Conservation (phyloP, 1,284 basidiomycete species). For the Ceratobasidium sp. region DNA sequence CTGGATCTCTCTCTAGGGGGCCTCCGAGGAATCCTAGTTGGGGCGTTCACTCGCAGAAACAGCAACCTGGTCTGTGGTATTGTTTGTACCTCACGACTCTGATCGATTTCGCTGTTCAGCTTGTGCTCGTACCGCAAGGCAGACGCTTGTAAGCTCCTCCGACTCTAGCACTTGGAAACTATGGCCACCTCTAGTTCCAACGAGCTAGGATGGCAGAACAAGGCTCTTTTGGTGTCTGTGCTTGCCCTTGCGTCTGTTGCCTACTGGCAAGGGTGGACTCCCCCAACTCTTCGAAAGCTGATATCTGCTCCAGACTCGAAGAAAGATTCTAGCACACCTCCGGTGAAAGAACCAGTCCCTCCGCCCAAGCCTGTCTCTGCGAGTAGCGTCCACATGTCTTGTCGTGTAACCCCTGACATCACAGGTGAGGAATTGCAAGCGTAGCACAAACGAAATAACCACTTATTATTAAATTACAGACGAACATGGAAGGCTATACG, state of each 20-base stretch:
- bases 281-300: conserved; percentile 21
- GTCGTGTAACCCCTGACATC: conserved; percentile 48
- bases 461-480: conserved; percentile 44
- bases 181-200: conserved; percentile 15
- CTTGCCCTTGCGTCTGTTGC: conserved; percentile 17
- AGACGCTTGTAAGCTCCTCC: too few species aligned
- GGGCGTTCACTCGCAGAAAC: background rate
- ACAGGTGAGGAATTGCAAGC: conserved; percentile 30
- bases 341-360: conserved; percentile 1
- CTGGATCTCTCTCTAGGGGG: background rate
- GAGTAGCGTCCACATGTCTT: conserved; percentile 41
- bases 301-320: background rate
- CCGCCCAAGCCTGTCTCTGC: conserved; percentile 36
- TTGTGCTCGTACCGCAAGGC: background rate
- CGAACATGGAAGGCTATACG: conserved; percentile 53
- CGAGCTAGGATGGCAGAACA: conserved; percentile 21
- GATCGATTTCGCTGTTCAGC: background rate
- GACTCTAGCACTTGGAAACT: background rate
- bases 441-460: background rate
- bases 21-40: background rate
- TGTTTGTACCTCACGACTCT: background rate
- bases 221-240: conserved; percentile 12
- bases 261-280: conserved; percentile 33
- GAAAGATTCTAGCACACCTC: conserved; percentile 4
- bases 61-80: background rate